Evolutionary conservation across 805 yeast genomes (phyloP), one percentile per base, ranked within the genome.

Genomic region (Candida ficus): DNA sequence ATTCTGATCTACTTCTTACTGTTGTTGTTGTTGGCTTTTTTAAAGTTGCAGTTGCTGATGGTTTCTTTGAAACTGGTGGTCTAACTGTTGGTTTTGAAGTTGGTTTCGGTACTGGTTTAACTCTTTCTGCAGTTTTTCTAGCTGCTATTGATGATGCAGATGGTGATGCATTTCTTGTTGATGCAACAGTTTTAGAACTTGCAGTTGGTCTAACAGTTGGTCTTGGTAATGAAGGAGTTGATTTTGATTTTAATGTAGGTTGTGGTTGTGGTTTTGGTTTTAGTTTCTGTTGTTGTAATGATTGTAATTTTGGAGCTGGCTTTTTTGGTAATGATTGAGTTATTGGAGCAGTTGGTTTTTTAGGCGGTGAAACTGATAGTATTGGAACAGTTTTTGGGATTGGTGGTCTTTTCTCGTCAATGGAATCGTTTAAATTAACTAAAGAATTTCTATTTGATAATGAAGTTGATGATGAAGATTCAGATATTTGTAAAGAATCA

Each of bases 1-100:
- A 49, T 41, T 43, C 46, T 2, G 58, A 52, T 23, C 56, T 43
- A 11, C 45, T 37, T 27, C 50, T 46, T 33, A 39, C 14, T 11
- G 20, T 17, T 3, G 42, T 29, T 17, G 37, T 2, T 20, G 25
- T 16, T 16, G 37, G 36, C 29, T 18, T 30, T 19, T 13, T 25
- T 17, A 13, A 27, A 8, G 38, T 36, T 13, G 35, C 35, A 19
- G n/a, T n/a, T n/a, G 37, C 27, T 27, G 41, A 32, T 5, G 38
- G 16, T 29, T 25, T 29, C 17, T n/a, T 14, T 11, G 29, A 9
- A 11, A 29, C 13, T 16, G 32, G 14, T 10, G 46, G 34, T 18
- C 14, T 28, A 2, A 38, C 35, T n/a, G 37, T 2, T 21, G 23
- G 14, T 12, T 22, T 34, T 7, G 29, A 14, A 21, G 35, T 32